These are phyloP conservation scores for Phialophora expanda DNA, from an alignment of 2,329 filamentous ascomycete genomes.

Conservation along the genomic window DNA sequence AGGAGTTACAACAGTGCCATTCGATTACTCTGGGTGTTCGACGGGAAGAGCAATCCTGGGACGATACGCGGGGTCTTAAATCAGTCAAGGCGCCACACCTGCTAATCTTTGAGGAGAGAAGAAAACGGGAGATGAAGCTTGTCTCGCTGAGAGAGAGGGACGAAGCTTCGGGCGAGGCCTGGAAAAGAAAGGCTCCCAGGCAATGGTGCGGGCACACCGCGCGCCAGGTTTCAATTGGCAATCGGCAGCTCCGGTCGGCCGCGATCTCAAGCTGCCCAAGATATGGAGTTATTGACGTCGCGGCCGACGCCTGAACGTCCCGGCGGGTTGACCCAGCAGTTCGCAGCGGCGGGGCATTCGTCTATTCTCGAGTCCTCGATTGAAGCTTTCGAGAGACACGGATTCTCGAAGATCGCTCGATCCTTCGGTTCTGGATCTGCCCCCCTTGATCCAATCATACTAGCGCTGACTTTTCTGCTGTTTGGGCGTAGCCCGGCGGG, in stretches of 20 bases:
- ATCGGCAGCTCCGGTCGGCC: neutral
- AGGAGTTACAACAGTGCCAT: neutral
- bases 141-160: neutral
- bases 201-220: neutral
- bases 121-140: neutral
- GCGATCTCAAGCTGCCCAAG: neutral
- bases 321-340: neutral
- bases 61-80: neutral
- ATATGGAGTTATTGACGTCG: neutral
- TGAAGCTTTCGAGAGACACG: conserved; percentile 8
- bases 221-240: neutral
- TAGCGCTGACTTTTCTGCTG: conserved; percentile 16
- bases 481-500: conserved; percentile 12
- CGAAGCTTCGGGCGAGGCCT: neutral
- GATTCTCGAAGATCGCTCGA: conserved; percentile 16
- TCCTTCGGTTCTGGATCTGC: neutral
- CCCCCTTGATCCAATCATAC: conserved; percentile 15
- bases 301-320: neutral
- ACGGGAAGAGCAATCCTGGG: neutral
- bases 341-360: neutral
- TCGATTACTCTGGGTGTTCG: neutral
- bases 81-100: neutral
- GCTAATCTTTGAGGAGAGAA: neutral
- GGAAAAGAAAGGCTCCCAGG: neutral
- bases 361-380: neutral